Base-by-base conservation (phyloP, 139 green algal genomes). In the Coelastrella sp. region DNA sequence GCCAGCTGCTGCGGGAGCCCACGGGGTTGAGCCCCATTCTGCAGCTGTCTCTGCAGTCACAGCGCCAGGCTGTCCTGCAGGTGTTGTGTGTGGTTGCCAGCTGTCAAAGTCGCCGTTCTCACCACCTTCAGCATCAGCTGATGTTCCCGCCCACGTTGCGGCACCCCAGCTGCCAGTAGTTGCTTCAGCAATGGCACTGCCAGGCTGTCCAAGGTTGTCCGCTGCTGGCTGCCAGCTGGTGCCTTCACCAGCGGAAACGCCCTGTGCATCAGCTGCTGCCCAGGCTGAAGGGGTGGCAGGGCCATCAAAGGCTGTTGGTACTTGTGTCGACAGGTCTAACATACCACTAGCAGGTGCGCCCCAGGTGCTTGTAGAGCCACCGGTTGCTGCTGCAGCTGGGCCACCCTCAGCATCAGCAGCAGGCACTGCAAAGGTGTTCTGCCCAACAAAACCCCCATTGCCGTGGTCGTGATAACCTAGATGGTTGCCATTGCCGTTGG, bases 401-500 rank as follows among this genome's bases (percentile, higher is more conserved):
- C 20, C 56, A 71, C 19, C 79, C 19, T 73, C 78, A 11, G 78
- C 14, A 66, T 84, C 14, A 47, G 17, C 22, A 5, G 22, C 57
- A 73, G 68, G 14, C 16, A 23, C 2, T 3, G 17, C 68, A 11
- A 71, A 14, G 64, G 64, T 14, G 16, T 71, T 14, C 16, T 71
- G 11, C 64, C 64, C 64, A 71, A 71, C 64, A 71, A 32, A 47
- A 5, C 57, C 57, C 7, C 57, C 79, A n/a, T 85, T 85, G 19
- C 56, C 61, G 22, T 57, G 22, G 17, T 17, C 19, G 22, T 23
- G 59, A 86, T 86, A 57, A n/a, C 80, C 47, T 14, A n/a, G n/a
- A 61, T 74, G 60, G 80, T 86, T 73, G 5, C 80, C 80, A 59
- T 86, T 86, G 80, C 80, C 74, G 80, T 71, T 59, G 22, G 80